Conservation (phyloP, 495 filamentous ascomycete genomes). For the Hyphodiscus hymeniophilus region DNA sequence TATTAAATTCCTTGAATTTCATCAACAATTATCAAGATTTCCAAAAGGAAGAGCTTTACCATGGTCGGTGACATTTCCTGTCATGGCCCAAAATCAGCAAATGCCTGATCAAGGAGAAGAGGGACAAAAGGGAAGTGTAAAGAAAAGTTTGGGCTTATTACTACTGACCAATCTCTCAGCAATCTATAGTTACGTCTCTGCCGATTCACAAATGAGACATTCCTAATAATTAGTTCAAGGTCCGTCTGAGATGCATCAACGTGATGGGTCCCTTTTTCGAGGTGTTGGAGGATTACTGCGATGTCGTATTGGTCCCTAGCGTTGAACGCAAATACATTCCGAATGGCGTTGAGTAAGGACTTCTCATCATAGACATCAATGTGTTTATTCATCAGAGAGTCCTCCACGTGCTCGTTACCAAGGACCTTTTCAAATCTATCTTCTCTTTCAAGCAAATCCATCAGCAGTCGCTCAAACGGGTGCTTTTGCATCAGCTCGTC, state of each 20-base stretch:
- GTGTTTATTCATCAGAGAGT: conserved; percentile 14
- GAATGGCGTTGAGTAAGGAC: too few relatives aligned
- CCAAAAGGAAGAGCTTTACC: too few relatives aligned
- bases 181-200: conserved; percentile 3
- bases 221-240: neutral
- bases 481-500: neutral
- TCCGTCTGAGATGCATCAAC: neutral
- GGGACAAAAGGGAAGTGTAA: too few relatives aligned
- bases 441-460: conserved; percentile 10
- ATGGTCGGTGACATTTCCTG: too few relatives aligned
- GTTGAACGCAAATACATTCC: too few relatives aligned
- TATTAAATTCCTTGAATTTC: too few relatives aligned
- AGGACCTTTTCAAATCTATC: conserved; percentile 7
- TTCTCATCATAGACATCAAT: conserved; percentile 1
- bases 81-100: too few relatives aligned
- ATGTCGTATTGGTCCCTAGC: too few relatives aligned
- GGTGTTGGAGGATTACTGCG: neutral
- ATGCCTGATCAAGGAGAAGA: too few relatives aligned
- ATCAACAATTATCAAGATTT: too few relatives aligned
- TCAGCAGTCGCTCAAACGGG: conserved; percentile 7
- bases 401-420: conserved; percentile 10
- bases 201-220: conserved; percentile 3
- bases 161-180: conserved; percentile 6
- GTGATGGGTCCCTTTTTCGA: neutral
- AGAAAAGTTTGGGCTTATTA: too few relatives aligned